These are phyloP conservation scores for Zygosaccharomyces pseudobailii DNA, from an alignment of 1,139 yeast genomes.

Conservation along the genomic window DNA sequence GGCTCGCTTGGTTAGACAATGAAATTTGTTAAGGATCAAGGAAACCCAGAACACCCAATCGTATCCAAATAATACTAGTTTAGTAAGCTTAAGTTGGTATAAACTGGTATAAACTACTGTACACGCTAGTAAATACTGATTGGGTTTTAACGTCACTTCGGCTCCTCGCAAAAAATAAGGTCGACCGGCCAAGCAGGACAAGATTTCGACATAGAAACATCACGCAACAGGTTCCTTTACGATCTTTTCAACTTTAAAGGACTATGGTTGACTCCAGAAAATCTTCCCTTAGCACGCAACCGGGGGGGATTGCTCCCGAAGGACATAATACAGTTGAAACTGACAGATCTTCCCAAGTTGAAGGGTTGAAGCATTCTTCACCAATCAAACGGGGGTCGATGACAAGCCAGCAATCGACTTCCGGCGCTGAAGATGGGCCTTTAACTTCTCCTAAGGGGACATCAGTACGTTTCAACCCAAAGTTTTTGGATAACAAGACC, in stretches of 20 bases:
- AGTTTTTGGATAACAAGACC: not conserved
- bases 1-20: no score
- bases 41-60: no score
- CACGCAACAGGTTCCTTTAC: not conserved
- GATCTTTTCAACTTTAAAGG: not conserved
- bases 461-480: constrained; percentile 1
- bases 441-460: not conserved
- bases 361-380: not conserved
- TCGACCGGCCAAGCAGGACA: not conserved
- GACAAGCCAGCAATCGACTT: not conserved
- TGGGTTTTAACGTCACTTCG: not conserved
- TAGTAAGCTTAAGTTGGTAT: no score
- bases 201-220: not conserved
- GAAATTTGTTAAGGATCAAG: no score
- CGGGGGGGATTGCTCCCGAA: not conserved
- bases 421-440: not conserved
- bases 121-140: not conserved
- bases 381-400: not conserved
- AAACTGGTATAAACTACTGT: no score
- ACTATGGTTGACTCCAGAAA: constrained; percentile 1
- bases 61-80: no score
- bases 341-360: not conserved
- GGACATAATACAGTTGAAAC: not conserved
- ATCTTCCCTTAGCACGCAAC: not conserved
- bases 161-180: not conserved